Conservation (phyloP, 345 rosid genomes). For the Gossypium rotundifolium region DNA sequence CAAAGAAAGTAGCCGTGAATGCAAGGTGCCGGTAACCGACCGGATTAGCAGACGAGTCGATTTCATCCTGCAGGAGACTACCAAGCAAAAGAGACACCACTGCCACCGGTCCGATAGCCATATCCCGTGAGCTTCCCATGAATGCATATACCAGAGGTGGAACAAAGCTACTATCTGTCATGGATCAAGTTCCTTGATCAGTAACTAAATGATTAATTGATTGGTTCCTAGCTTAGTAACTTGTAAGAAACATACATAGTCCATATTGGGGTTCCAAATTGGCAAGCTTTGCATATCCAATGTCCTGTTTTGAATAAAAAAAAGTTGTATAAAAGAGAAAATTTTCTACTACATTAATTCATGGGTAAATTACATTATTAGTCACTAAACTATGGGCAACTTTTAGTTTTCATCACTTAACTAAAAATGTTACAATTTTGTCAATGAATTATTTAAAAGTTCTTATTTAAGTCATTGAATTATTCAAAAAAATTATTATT, state of each 20-base stretch:
- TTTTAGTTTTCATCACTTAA: too few species aligned
- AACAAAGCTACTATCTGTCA: conserved; percentile 75
- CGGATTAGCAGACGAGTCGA: conserved; percentile 46
- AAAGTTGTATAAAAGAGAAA: not conserved
- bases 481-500: too few species aligned
- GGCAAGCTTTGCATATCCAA: conserved; percentile 86
- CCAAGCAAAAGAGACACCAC: conserved; percentile 89
- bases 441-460: too few species aligned
- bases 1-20: conserved; percentile 89
- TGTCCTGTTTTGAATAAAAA: conserved; percentile 41
- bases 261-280: conserved; percentile 69
- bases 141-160: conserved; percentile 87
- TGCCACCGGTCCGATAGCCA: conserved; percentile 94
- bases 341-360: not conserved
- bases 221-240: not conserved
- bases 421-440: too few species aligned
- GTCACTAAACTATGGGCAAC: too few species aligned
- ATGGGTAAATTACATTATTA: too few species aligned
- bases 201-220: too few species aligned
- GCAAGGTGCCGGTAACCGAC: conserved; percentile 57
- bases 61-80: conserved; percentile 57
- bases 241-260: conserved; percentile 49
- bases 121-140: conserved; percentile 95
- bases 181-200: not conserved
- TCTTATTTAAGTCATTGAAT: too few species aligned